Conservation (phyloP, 148 eudicot species). For the Vaccinium darrowii region DNA sequence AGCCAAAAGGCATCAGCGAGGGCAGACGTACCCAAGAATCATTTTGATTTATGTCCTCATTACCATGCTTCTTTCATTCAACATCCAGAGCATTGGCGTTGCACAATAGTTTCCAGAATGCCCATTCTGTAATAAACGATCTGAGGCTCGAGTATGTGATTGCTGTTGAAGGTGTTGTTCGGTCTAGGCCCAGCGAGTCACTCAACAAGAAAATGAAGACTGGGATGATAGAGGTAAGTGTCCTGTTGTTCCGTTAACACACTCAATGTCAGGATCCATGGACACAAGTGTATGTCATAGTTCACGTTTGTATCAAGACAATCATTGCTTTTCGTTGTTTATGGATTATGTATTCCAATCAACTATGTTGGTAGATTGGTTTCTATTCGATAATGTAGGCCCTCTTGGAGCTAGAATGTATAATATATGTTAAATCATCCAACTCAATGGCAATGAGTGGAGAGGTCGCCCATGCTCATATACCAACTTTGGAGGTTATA, state of each 20-base stretch:
- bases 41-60: too few species aligned
- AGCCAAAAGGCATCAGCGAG: too few species aligned
- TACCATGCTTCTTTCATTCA: too few species aligned
- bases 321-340: background rate
- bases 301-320: background rate
- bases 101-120: too few species aligned
- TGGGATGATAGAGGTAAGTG: slow-evolving; percentile 75
- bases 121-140: slow-evolving; percentile 63
- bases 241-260: background rate
- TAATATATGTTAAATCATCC: background rate
- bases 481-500: too few species aligned
- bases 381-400: background rate
- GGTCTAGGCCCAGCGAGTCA: slow-evolving; percentile 70
- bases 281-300: background rate
- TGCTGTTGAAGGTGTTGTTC: slow-evolving; percentile 76
- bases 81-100: too few species aligned
- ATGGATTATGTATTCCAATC: slow-evolving; percentile 1
- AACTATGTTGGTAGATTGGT: background rate
- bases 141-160: slow-evolving; percentile 86
- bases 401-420: background rate
- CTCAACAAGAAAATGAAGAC: slow-evolving; percentile 84
- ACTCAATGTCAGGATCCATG: background rate
- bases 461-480: too few species aligned
- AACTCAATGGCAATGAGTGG: too few species aligned
- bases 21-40: too few species aligned